Evolutionary conservation across 2,329 filamentous ascomycete species (phyloP), one percentile per base, ranked within the genome.

Genomic region (Aspergillus flavus): DNA sequence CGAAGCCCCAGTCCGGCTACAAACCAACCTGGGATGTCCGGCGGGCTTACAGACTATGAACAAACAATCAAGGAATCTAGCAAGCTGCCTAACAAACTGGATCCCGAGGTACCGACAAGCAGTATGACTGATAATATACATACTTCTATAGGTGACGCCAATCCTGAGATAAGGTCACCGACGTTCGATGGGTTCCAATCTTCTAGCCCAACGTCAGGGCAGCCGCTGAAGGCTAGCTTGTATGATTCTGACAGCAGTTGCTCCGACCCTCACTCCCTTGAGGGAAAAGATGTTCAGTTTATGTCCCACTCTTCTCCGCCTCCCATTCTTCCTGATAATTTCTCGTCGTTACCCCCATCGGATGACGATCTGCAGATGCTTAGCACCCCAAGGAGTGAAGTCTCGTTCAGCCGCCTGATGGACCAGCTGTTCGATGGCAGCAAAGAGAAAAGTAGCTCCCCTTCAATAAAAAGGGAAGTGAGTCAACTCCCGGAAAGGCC

Each of bases 141-240:
- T 32, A 36, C 26, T 32, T n/a, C 46, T 30, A 36, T n/a, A 6
- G 28, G 50, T n/a, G 57, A 61, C 21, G 59, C 58, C 52, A 70
- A 67, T 46, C 65, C 63, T 43, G 36, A 28, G 19, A 34, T 68
- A 46, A 57, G 48, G 23, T 71, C 70, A 45, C 70, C 70, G 10
- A 61, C 56, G 28, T 72, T 72, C 52, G 48, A 56, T 41, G 70
- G 70, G 28, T 72, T 72, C 43, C 61, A 64, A 12, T 64, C 57
- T 36, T 36, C 57, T 41, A 36, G 26, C 32, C 46, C 58, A 7
- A 54, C 32, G 7, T 48, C 45, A 23, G 62, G 21, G 11, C 50
- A 58, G 26, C 46, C 52, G 39, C 55, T 41, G 12, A 55, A 41
- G 19, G 30, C 26, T 12, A 43, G 53, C 48, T 46, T 26, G 12